Evolutionary conservation across 1,139 yeast genomes (phyloP), one percentile per base, ranked within the genome.

Genomic region (Yamadazyma dendronema): DNA sequence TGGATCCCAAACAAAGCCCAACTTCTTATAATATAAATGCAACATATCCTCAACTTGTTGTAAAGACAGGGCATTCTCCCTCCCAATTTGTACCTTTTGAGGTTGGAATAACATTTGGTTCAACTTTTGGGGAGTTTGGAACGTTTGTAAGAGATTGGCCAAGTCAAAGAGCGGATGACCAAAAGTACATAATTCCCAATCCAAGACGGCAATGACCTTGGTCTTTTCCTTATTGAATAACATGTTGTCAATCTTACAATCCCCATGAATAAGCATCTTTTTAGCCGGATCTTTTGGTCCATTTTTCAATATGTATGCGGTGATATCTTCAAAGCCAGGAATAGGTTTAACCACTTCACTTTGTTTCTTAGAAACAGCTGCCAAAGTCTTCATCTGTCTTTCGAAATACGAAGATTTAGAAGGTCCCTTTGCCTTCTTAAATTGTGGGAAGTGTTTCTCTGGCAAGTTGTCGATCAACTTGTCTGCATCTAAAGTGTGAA

Each of bases 131-230:
- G 84, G 78, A 43, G 77, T 53, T 40, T 67, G 71, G 54, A 72
- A 79, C 3, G 83, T 80, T 47, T 79, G 85, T 23, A 80, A 59
- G 32, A 79, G 65, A 49, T 81, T 81, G 16, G 83, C 77, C 36
- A 81, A 59, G 48, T 81, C 87, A 38, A 81, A 80, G 36, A 79
- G 56, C 1, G 86, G 86, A 46, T 80, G 84, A 0, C 87, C 87
- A 44, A 78, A 66, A 0, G 86, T 81, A 48, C 85, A 79, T 28
- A 81, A 63, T 51, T 81, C 87, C 86, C 86, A 81, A 53, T 81
- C 86, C 35, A 81, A 62, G 1, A 81, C 77, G 0, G 84, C 84
- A 37, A 73, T 59, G 3, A 80, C 79, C 33, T 59, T 55, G 15
- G 74, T 71, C 33, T 72, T 67, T 1, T 67, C 59, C 6, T 75